Evolutionary conservation across 1,284 basidiomycete genomes (phyloP).

Genomic region (Irpex sp.): DNA sequence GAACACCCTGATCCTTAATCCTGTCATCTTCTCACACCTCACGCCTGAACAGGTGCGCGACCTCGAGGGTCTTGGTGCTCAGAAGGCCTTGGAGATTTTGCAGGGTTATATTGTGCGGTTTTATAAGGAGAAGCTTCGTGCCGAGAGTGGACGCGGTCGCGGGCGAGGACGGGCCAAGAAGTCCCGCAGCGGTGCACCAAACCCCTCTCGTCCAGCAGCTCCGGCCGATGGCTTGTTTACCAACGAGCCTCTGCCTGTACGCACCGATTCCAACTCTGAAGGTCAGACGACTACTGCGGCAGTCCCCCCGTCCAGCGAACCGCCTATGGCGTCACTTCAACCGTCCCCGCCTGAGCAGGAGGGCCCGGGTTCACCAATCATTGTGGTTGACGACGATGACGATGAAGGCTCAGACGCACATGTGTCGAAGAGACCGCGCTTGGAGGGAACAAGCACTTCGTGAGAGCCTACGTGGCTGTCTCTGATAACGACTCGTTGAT

Average conservation of each 20-base stretch:
- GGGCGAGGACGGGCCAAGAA: slow-evolving; percentile 33
- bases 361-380: slow-evolving; percentile 34
- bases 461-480: not conserved
- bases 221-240: slow-evolving; percentile 26
- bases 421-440: slow-evolving; percentile 45
- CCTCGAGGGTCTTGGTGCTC: slow-evolving; percentile 76
- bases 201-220: not conserved
- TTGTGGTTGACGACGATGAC: slow-evolving; percentile 52
- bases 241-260: slow-evolving; percentile 30
- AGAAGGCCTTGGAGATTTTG: slow-evolving; percentile 76
- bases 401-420: slow-evolving; percentile 40
- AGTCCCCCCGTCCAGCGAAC: slow-evolving; percentile 19
- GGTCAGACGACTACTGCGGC: slow-evolving; percentile 4
- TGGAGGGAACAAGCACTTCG: slow-evolving; percentile 20
- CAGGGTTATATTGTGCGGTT: slow-evolving; percentile 83
- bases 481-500: not conserved
- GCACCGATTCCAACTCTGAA: slow-evolving; percentile 15
- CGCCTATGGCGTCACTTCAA: slow-evolving; percentile 20
- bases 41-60: slow-evolving; percentile 68
- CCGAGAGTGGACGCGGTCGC: slow-evolving; percentile 39
- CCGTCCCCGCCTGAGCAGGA: slow-evolving; percentile 35
- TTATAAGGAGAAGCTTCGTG: slow-evolving; percentile 70
- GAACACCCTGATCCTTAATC: slow-evolving; percentile 79
- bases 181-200: slow-evolving; percentile 25
- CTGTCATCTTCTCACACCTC: slow-evolving; percentile 78